Base-by-base conservation (phyloP, 2,329 filamentous ascomycete genomes). In the Sporothrix phasma region DNA sequence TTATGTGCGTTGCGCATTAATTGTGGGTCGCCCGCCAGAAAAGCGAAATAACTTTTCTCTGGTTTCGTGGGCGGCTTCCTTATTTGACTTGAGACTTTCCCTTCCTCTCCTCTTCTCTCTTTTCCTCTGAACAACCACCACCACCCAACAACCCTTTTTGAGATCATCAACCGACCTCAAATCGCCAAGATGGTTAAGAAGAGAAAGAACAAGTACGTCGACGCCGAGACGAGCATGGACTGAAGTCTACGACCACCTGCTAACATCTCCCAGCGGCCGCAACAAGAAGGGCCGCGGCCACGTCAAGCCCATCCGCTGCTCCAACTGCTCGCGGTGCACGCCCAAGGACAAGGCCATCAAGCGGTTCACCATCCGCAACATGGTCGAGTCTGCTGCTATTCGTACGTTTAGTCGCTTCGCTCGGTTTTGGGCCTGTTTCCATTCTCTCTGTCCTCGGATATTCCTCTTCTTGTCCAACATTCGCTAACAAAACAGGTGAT, bases 331-430 rank as follows among this genome's bases (percentile, higher is more conserved):
- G 77, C 85, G 88, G 82, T 92, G 88, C 85, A 95, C 90, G 68
- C 92, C 92, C 80, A 99, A 99, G 89, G 94, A 99, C 78, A 99
- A 99, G 91, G 94, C 95, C 73, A 97, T 99, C 87, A 99, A 99
- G 92, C 88, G 94, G 83, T 99, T 99, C 87, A 99, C 94, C 83
- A 86, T 99, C 86, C 89, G 94, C 80, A 97, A 99, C 89, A 99
- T 99, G 94, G 94, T 99, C 73, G 94, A 99, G 84, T 97, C 92
- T 76, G 94, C 95, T 77, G 94, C 94, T 77, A 97, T 99, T 80
- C 94, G 95, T 97, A 92, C 76, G 92, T 90, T 17, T 34, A 5
- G 31, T 34, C 31, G 31, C 31, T 8, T 4, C 31, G 31, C 31
- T 4, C 31, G 31, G 5, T 34, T 34, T 34, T 8, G 31, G 8